These are phyloP conservation scores for Ophiocordyceps sinensis DNA, from an alignment of 2,329 filamentous ascomycete genomes.

Conservation along the genomic window DNA sequence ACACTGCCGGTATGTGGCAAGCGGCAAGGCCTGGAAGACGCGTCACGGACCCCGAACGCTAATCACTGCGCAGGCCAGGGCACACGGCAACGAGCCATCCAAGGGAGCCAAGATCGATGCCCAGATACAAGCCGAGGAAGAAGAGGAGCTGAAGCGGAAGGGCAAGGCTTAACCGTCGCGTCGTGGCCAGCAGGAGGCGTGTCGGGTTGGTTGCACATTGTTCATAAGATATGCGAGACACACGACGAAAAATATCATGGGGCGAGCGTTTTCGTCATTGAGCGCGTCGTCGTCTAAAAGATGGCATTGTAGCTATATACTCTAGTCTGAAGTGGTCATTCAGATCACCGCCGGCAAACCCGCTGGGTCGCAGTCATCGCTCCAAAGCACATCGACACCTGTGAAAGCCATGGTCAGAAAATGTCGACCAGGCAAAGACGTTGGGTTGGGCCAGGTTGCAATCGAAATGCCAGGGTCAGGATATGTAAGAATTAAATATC, in stretches of 20 bases:
- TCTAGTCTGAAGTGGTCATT: no score
- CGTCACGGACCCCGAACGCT: neutral
- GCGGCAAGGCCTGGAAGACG: neutral
- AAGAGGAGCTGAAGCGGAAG: constrained; percentile 48
- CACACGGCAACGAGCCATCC: constrained; percentile 61
- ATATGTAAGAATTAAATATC: constrained; percentile 99
- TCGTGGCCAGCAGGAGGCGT: no score
- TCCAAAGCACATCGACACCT: no score
- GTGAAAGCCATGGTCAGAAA: no score
- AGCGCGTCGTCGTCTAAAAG: no score
- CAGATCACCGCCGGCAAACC: no score
- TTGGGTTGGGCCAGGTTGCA: neutral
- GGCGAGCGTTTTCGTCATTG: no score
- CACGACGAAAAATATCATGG: no score
- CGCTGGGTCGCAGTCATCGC: no score
- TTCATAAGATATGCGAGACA: no score
- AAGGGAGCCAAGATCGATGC: constrained; percentile 60
- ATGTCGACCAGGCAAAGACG: neutral
- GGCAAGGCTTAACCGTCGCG: constrained; percentile 10
- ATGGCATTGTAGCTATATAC: no score
- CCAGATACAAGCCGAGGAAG: constrained; percentile 52
- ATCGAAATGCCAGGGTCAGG: constrained; percentile 44
- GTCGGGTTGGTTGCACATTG: no score
- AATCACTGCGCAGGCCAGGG: constrained; percentile 31
- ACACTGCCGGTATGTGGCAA: constrained; percentile 35